Base-by-base conservation (phyloP, 306 rosid species). In the Nissolia schottii region DNA sequence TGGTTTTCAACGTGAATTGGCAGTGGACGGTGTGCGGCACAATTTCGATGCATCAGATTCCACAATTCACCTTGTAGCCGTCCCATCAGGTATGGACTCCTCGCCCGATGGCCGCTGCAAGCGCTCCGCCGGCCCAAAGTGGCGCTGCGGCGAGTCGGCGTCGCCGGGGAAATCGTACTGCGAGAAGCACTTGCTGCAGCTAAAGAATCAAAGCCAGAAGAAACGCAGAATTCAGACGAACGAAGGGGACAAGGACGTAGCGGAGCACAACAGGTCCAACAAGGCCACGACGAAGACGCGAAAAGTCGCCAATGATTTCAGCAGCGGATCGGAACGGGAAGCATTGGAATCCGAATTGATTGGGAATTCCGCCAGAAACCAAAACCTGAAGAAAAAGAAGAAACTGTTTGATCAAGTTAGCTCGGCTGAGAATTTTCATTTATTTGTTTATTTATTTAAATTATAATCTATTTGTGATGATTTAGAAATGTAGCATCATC, bases 51-150 rank as follows among this genome's bases (percentile, higher is more conserved):
- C 20, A 27, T 18, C 70, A 15, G 70, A 67, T 58, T 70, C 64
- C 46, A 53, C 60, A 59, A 13, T 50, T 46, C 38, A 35, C 18
- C 41, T 76, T 24, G 7, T 69, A 54, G 12, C 49, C n/a, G 53
- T 35, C 31, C 18, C 24, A 67, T 76, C 66, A 50, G 46, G n/a
- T n/a, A 80, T 80, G 80, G 73, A 68, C 13, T 7, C 62, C 9
- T 23, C 67, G 12, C 23, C 74, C 28, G 80, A 57, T 55, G 34
- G 25, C 23, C 84, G 81, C 56, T 79, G 88, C 83, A 86, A 53
- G 54, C 80, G 84, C 7, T 41, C 3, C 63, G 62, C 67, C 57
- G 89, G 77, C 16, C 75, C 66, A 2, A 80, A 60, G 14, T 45
- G 92, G 82, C 71, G 76, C 29, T 70, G 79, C 83, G 13, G 31